These are phyloP conservation scores for Gossypium gossypioides DNA, from an alignment of 441 rosid species.

Conservation along the genomic window DNA sequence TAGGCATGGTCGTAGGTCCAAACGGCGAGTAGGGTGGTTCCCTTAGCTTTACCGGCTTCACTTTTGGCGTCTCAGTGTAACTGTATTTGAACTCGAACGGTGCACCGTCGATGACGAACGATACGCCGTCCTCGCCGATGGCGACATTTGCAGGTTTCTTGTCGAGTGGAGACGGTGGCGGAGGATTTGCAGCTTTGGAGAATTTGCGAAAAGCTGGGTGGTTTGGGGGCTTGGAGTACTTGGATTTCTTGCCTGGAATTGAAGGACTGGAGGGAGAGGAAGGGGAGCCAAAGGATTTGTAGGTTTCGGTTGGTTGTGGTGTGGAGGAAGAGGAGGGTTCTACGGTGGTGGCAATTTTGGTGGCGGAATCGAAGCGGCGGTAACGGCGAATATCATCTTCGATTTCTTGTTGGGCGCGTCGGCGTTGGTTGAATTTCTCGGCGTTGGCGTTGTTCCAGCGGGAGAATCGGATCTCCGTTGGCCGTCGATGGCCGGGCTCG, in stretches of 20 bases:
- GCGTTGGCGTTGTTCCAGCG: conserved; percentile 81
- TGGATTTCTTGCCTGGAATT: conserved; percentile 61
- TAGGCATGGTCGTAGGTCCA: conserved; percentile 64
- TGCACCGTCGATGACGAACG: conserved; percentile 72
- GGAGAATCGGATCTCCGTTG: conserved; percentile 49
- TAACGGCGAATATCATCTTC: conserved; percentile 64
- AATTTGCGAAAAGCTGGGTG: conserved; percentile 31
- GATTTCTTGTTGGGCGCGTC: conserved; percentile 50
- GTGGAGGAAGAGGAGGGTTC: conserved; percentile 15
- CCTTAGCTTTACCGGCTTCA: conserved; percentile 61
- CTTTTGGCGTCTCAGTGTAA: conserved; percentile 84
- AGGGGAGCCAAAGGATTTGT: conserved; percentile 63
- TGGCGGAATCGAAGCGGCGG: conserved; percentile 55
- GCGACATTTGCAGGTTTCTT: conserved; percentile 39
- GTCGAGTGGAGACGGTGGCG: conserved; percentile 26
- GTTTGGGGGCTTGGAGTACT: conserved; percentile 53
- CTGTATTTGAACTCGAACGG: conserved; percentile 96
- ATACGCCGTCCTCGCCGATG: conserved; percentile 57
- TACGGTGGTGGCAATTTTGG: conserved; percentile 29
- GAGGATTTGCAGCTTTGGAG: conserved; percentile 19
- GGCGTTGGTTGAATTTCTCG: conserved; percentile 51
- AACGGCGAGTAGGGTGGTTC: conserved; percentile 82
- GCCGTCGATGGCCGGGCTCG: conserved; percentile 22
- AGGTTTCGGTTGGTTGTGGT: conserved; percentile 9
- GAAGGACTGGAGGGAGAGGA: conserved; percentile 64